Evolutionary conservation across 257 asterid genomes (phyloP), one percentile per base, ranked within the genome.

Genomic region (Euphrasia confusa): DNA sequence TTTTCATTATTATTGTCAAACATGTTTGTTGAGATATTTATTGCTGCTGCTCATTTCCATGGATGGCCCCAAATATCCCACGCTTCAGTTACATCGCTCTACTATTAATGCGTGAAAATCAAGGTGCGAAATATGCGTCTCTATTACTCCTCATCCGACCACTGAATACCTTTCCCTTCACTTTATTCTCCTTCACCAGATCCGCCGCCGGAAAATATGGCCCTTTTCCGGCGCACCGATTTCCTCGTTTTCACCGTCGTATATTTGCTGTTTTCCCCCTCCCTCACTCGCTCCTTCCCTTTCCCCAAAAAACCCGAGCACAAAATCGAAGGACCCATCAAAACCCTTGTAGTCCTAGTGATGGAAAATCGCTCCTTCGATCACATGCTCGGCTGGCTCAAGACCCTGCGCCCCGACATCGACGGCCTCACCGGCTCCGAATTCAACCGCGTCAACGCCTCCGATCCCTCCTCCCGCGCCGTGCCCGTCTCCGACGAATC

Each of bases 341-440:
- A 91, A 77, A 91, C 98, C 70, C 42, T 91, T 2, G 98, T 91
- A 27, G 84, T 91, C 4, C 5, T 91, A 24, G 95, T 91, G 11
- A 91, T 91, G 98, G 98, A 91, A 40, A 91, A 91, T 37, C 98
- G 98, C 57, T 91, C 98, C 28, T 91, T 91, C 74, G 98, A 91
- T 58, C 98, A 91, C 61, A 71, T 91, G 54, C 77, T 91, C 15
- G 98, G 98, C 28, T 91, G 98, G 98, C 73, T 91, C 39, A 89
- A 76, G 66, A 74, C 56, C 12, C 32, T 62, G 77, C 88, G 98
- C 0, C 98, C 96, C 42, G 96, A 88, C 7, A 86, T 91, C 32
- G 90, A 83, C 61, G 98, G 98, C 4, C 79, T 91, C 7, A 72
- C 69, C 21, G 98, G 98, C 12, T 53, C 86, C 35, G 98, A 91